Percentiles rank a stretch among this genome's conserved stretches.
Evolutionary conservation across 225 moss, liverwort and hornwort species (phyloP).

Genomic region (Bryum argenteum): DNA sequence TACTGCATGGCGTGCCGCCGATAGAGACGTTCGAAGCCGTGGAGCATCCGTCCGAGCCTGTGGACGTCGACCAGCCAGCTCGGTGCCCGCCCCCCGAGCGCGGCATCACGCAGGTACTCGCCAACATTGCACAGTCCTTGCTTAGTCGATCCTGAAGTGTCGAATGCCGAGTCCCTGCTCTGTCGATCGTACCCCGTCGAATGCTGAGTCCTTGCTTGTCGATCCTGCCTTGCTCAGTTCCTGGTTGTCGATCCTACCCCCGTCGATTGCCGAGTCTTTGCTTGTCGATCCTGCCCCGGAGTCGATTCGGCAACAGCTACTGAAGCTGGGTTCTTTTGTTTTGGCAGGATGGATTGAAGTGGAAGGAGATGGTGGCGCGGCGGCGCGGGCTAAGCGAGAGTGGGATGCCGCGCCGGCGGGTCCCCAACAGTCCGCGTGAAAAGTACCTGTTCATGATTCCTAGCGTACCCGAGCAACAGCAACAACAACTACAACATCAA

Average conservation of each 20-base stretch:
- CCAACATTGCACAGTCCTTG: not conserved
- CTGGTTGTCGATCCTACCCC: too few relatives aligned
- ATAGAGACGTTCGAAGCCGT: constrained; percentile 48
- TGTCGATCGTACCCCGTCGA: too few relatives aligned
- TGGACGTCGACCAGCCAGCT: constrained; percentile 38
- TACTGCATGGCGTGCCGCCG: constrained; percentile 40
- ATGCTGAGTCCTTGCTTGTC: too few relatives aligned
- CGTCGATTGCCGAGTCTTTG: too few relatives aligned
- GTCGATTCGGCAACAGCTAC: not conserved
- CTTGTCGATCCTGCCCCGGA: too few relatives aligned
- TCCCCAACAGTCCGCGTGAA: constrained; percentile 31
- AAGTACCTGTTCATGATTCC: constrained; percentile 47
- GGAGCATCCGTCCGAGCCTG: constrained; percentile 50
- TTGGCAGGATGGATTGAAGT: constrained; percentile 46
- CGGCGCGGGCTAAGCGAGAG: constrained; percentile 21
- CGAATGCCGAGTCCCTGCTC: not conserved
- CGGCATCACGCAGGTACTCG: constrained; percentile 44
- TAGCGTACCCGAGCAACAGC: constrained; percentile 33
- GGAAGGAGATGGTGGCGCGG: constrained; percentile 51
- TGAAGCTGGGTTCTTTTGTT: not conserved
- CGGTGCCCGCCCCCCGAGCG: constrained; percentile 54
- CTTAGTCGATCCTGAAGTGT: too few relatives aligned
- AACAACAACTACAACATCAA: too few relatives aligned
- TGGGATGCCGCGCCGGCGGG: constrained; percentile 34
- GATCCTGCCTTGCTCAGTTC: too few relatives aligned